phyloP scores from a whole-genome alignment of 768 basidiomycete genomes.

The Kwoniella dejecticola region DNA sequence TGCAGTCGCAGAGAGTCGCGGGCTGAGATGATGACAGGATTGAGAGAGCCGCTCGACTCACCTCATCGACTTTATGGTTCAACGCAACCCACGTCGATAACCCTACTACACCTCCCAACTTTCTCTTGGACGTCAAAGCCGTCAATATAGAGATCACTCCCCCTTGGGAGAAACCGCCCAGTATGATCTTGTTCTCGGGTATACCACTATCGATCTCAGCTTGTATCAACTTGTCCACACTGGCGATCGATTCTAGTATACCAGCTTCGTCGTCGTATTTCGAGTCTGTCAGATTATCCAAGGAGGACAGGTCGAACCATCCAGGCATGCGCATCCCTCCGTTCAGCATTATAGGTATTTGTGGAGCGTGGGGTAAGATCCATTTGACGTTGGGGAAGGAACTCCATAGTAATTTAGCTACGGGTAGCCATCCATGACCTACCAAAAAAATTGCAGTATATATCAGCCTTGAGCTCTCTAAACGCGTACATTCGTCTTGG shows the following conservation, averaged over 20 bases:
- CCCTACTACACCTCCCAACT: slow-evolving; percentile 70
- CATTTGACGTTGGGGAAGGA: slow-evolving; percentile 78
- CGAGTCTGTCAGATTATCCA: slow-evolving; percentile 56
- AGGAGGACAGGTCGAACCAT: slow-evolving; percentile 77
- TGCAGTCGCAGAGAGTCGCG: no score
- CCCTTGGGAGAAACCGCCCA: slow-evolving; percentile 90
- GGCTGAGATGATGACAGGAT: background rate
- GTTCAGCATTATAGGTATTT: slow-evolving; percentile 72
- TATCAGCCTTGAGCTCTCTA: no score
- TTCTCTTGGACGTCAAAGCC: slow-evolving; percentile 67
- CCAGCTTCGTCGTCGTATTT: slow-evolving; percentile 71
- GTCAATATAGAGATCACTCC: slow-evolving; percentile 74
- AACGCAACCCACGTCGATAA: slow-evolving; percentile 82
- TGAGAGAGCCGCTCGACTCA: slow-evolving; percentile 39
- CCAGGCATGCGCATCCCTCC: slow-evolving; percentile 54
- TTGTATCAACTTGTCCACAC: slow-evolving; percentile 70
- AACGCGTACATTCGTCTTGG: no score
- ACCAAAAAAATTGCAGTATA: slow-evolving; percentile 42
- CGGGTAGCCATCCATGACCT: slow-evolving; percentile 74
- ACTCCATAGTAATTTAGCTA: slow-evolving; percentile 69
- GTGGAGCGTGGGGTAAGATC: slow-evolving; percentile 78
- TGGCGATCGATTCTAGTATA: slow-evolving; percentile 67
- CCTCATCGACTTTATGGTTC: slow-evolving; percentile 61
- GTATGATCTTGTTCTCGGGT: slow-evolving; percentile 68
- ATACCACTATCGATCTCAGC: slow-evolving; percentile 74